A percentile compares a stretch with the other conserved stretches of the same genome.
Evolutionary conservation across 768 basidiomycete genomes (phyloP).

Genomic region (Boletus insuetus): DNA sequence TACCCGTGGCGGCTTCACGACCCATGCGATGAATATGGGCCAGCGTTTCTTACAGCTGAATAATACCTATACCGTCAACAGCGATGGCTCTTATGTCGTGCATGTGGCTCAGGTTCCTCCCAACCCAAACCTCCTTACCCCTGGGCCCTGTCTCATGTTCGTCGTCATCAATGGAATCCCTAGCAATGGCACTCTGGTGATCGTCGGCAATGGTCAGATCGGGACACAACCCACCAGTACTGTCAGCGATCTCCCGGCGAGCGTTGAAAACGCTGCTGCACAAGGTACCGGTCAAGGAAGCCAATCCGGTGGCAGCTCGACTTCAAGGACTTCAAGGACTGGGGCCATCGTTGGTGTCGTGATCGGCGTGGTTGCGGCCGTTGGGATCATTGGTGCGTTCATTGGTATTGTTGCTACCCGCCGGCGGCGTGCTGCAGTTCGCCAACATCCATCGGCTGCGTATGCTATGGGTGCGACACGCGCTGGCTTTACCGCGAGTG

Average conservation of each 20-base stretch:
- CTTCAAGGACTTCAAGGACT: constrained; percentile 24
- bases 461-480: constrained; percentile 40
- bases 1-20: constrained; percentile 80
- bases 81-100: constrained; percentile 70
- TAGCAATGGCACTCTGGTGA: constrained; percentile 71
- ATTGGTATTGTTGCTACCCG: constrained; percentile 49
- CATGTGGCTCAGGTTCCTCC: constrained; percentile 84
- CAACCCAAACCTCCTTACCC: constrained; percentile 83
- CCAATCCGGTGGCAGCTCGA: constrained; percentile 17
- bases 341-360: constrained; percentile 28
- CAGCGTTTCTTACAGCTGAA: constrained; percentile 84
- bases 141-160: constrained; percentile 84
- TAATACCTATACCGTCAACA: constrained; percentile 79
- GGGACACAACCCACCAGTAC: constrained; percentile 57
- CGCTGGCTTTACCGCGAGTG: constrained; percentile 28
- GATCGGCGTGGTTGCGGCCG: constrained; percentile 29
- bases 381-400: constrained; percentile 31
- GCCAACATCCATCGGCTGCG: constrained; percentile 30
- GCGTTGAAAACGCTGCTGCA: constrained; percentile 42
- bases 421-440: constrained; percentile 44
- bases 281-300: constrained; percentile 28
- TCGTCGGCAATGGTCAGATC: constrained; percentile 76
- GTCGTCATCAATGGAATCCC: constrained; percentile 86
- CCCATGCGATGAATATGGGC: constrained; percentile 88
- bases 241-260: constrained; percentile 29